Evolutionary conservation across 805 yeast species (phyloP), one percentile per base, ranked within the genome.

Genomic region (Komagataella pseudopastoris): DNA sequence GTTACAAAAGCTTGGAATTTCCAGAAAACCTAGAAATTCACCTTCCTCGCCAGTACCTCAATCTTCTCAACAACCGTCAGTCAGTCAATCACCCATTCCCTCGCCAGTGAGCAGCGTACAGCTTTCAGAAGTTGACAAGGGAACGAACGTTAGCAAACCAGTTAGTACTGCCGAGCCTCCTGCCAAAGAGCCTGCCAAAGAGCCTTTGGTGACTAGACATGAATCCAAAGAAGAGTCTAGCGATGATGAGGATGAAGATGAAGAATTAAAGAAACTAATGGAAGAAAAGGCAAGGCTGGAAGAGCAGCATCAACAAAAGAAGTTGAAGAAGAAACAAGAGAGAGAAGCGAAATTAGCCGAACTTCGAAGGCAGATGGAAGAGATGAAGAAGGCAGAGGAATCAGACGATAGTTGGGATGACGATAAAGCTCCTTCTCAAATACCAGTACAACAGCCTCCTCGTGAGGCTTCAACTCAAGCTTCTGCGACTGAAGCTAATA

Each of bases 1-100:
- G 59, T 72, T 88, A 59, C 95, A 95, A 2, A 85, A 82, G 55
- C 72, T 88, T 52, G 96, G 96, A 2, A 76, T 88, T 53, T 67
- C 73, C 20, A 70, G 80, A 61, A 66, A 68, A 52, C 62, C 61
- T 3, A 49, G 53, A 8, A 51, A 58, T 3, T 52, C 50, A 5
- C 6, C 51, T 3, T 46, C 54, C n/a, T 12, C 50, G 6, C 7
- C 53, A 5, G 24, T n/a, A 46, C 36, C 16, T 12, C 51, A 16
- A 36, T 16, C 46, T 3, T 14, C 47, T 12, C 50, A 49, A 17
- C 47, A n/a, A 8, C 30, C 30, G 47, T 51, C 16, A 24, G 56
- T 7, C 36, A 56, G 14, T 23, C 55, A 8, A 52, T 53, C 6
- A 45, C 59, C 14, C 49, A 59, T 4, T 48, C 62, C 24, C 51